Evolutionary conservation across 805 yeast genomes (phyloP), one percentile per base, ranked within the genome.

Genomic region (Wickerhamiella hasegawae): DNA sequence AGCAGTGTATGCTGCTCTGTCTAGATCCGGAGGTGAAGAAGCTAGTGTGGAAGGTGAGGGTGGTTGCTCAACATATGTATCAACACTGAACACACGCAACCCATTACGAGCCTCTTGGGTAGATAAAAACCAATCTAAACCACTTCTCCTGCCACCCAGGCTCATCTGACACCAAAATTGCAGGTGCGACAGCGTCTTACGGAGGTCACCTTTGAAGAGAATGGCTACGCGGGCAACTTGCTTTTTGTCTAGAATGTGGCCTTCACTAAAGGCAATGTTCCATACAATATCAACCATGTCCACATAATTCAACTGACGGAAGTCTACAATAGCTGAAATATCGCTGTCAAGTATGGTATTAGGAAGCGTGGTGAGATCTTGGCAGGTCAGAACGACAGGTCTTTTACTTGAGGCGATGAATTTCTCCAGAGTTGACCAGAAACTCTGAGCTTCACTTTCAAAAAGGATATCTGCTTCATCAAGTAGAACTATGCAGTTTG

Each of bases 401-500:
- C 85, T 58, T 43, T 81, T 62, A 0, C 82, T 66, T 14, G 68
- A 64, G 25, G 63, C 61, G 27, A 83, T 54, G 11, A 81, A 62
- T 33, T 71, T 75, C 31, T 67, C 69, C 2, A 83, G 63, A 2
- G 76, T 72, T 1, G 63, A 49, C 95, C 96, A 90, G 49, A 87
- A 85, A 2, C 73, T 72, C 12, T 36, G 35, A 38, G 68, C 71
- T 47, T 90, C 97, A 28, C 67, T 71, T 36, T 72, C 82, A 47
- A 77, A 82, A 15, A 85, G 52, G 9, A 81, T 61, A 51, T 87
- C 94, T 28, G 80, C 85, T 47, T 87, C 95, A 45, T 85, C 94
- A 38, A 87, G 63, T 23, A 90, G 54, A 3, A 90, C 74, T 4
- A 83, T 59, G 5, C 87, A 84, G 39, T 71, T 65, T 40, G 66